Conservation (phyloP, 306 rosid genomes). For the Cercis canadensis region DNA sequence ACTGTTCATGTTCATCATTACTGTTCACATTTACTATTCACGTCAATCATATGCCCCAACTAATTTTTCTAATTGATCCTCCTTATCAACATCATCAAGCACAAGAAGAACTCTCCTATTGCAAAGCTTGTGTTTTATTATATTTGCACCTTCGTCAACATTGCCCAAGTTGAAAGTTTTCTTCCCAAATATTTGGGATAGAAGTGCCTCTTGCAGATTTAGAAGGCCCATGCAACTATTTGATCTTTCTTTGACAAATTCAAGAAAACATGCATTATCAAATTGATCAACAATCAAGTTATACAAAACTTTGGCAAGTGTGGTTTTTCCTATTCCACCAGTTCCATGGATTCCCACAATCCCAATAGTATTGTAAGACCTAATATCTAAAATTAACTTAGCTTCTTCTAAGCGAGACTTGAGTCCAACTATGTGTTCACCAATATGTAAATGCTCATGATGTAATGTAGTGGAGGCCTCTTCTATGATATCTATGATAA, state of each 20-base stretch:
- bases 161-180: too few relatives aligned
- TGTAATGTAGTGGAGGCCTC: background rate
- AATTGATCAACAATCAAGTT: conserved; percentile 15
- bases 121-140: too few relatives aligned
- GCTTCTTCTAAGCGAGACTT: background rate
- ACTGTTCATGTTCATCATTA: too few relatives aligned
- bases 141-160: too few relatives aligned
- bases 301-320: conserved; percentile 33
- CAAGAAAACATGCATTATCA: too few relatives aligned
- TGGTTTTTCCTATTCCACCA: conserved; percentile 34
- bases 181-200: too few relatives aligned
- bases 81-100: conserved; percentile 36
- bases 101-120: background rate
- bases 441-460: background rate
- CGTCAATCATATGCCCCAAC: conserved; percentile 30
- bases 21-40: too few relatives aligned
- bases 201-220: too few relatives aligned
- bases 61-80: background rate
- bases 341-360: conserved; percentile 35
- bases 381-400: conserved; percentile 2
- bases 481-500: background rate
- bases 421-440: conserved; percentile 4
- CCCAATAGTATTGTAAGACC: background rate
- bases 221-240: too few relatives aligned
- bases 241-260: too few relatives aligned